Percentiles rank a stretch among this genome's conserved stretches.
phyloP scores from a whole-genome alignment of 2,329 filamentous ascomycete genomes.

The Penicillium corylophilum region DNA sequence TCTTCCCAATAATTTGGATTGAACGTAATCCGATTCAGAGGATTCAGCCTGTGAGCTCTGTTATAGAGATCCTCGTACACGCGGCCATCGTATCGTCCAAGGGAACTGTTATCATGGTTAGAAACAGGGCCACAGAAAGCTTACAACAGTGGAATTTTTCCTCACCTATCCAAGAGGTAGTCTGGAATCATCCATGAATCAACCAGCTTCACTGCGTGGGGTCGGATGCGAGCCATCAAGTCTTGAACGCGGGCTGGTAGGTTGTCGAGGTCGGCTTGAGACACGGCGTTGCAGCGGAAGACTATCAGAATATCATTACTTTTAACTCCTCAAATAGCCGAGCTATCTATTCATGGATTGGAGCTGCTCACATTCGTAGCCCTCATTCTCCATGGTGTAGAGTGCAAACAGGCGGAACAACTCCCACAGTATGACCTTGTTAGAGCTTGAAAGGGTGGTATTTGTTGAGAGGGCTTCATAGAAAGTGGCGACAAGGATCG shows the following conservation, averaged over 20 bases:
- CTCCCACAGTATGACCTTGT: constrained; percentile 35
- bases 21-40: constrained; percentile 52
- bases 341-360: background rate
- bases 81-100: constrained; percentile 53
- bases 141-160: background rate
- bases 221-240: constrained; percentile 50
- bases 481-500: constrained; percentile 50
- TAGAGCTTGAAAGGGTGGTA: constrained; percentile 27
- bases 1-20: constrained; percentile 40
- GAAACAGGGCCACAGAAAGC: background rate
- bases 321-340: background rate
- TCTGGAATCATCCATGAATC: constrained; percentile 56
- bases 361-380: constrained; percentile 23
- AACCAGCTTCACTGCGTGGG: constrained; percentile 53
- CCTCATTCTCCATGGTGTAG: constrained; percentile 47
- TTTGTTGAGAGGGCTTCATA: constrained; percentile 37
- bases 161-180: constrained; percentile 48
- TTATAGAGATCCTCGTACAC: constrained; percentile 57
- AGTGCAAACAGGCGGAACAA: constrained; percentile 52
- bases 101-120: constrained; percentile 36
- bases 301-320: constrained; percentile 31
- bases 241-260: constrained; percentile 45
- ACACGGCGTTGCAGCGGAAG: constrained; percentile 44
- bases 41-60: constrained; percentile 52
- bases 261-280: constrained; percentile 41